These are phyloP conservation scores for Annona squamosa DNA, from an alignment of 164 flowering plant genomes.

Conservation along the genomic window DNA sequence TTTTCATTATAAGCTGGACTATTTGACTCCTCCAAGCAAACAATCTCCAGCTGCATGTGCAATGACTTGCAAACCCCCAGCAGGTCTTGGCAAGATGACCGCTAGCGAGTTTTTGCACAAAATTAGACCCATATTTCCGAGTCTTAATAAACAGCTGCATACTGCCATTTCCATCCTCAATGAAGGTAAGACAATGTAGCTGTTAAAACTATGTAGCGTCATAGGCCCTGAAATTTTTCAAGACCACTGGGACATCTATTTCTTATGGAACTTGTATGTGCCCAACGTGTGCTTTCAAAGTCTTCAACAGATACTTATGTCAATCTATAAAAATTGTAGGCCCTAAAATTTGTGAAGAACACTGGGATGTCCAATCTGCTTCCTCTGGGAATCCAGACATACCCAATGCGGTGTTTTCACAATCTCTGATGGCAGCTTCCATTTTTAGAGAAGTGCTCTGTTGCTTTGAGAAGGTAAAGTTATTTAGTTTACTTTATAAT, in stretches of 20 bases:
- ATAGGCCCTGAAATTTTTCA: neutral
- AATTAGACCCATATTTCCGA: slow-evolving; percentile 42
- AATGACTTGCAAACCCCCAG: slow-evolving; percentile 22
- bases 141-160: slow-evolving; percentile 48
- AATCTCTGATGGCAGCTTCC: slow-evolving; percentile 33
- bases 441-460: slow-evolving; percentile 49
- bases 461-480: slow-evolving; percentile 56
- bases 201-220: too few species aligned
- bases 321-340: slow-evolving; percentile 29
- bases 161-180: slow-evolving; percentile 35
- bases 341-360: slow-evolving; percentile 47
- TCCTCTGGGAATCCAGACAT: slow-evolving; percentile 56
- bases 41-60: slow-evolving; percentile 21
- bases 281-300: too few species aligned
- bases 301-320: neutral
- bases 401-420: slow-evolving; percentile 27
- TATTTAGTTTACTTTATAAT: slow-evolving; percentile 6
- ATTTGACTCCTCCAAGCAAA: slow-evolving; percentile 35
- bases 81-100: slow-evolving; percentile 29
- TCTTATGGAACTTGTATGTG: neutral
- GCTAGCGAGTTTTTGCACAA: slow-evolving; percentile 35
- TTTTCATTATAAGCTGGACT: slow-evolving; percentile 56
- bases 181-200: slow-evolving; percentile 37
- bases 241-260: neutral
- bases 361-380: slow-evolving; percentile 53